A percentile compares a stretch with the other conserved stretches of the same genome.
Conservation (phyloP, 2,329 filamentous ascomycete genomes). For the Trichoderma afroharzianum region DNA sequence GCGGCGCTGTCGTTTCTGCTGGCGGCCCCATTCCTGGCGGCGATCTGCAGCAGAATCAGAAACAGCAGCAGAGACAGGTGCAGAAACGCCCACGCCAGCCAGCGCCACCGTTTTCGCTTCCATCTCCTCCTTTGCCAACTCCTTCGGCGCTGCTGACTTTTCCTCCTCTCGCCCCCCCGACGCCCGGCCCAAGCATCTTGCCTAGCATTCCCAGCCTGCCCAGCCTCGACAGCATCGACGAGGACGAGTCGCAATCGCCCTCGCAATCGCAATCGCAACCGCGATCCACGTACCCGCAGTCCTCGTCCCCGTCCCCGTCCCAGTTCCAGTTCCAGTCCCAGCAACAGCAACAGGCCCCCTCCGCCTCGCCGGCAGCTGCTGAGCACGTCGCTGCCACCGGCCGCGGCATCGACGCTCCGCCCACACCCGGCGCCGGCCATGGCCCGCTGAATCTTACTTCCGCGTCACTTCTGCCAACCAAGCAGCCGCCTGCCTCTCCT, state of each 20-base stretch:
- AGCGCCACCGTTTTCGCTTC: constrained; percentile 15
- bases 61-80: constrained; percentile 9
- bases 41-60: constrained; percentile 10
- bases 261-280: background rate
- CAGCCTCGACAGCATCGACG: constrained; percentile 19
- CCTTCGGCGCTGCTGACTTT: background rate
- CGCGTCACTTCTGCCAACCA: background rate
- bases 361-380: background rate
- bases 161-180: background rate
- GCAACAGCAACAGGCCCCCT: background rate
- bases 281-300: background rate
- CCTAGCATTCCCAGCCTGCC: background rate
- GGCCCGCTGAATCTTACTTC: constrained; percentile 5
- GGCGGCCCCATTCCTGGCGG: constrained; percentile 1
- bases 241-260: constrained; percentile 14
- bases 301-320: background rate
- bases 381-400: background rate
- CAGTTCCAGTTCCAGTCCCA: background rate
- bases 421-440: constrained; percentile 1
- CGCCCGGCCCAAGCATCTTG: background rate
- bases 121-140: constrained; percentile 2
- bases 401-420: constrained; percentile 8
- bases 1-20: background rate
- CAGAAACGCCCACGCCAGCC: constrained; percentile 5
- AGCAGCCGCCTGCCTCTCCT: background rate